These are phyloP conservation scores for Coemansia sp. DNA, from an alignment of 192 early-diverging fungal genomes.

Conservation along the genomic window DNA sequence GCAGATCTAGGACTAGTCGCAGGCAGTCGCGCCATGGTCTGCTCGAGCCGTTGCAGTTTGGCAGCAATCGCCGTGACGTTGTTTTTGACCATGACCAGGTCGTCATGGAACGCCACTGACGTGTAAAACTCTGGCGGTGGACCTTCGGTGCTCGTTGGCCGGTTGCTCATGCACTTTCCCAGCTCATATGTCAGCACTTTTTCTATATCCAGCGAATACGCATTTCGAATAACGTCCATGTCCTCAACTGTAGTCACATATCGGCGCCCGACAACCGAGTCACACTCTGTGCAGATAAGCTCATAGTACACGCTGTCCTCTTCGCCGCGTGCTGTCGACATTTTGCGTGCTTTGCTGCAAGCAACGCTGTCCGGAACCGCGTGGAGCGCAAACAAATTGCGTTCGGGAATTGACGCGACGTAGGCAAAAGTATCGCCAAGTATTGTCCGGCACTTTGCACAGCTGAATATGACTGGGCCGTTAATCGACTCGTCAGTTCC, in stretches of 20 bases:
- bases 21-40: constrained; percentile 17
- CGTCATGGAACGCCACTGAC: constrained; percentile 33
- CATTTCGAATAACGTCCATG: constrained; percentile 34
- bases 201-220: constrained; percentile 39
- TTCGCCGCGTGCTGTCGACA: constrained; percentile 24
- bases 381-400: constrained; percentile 42
- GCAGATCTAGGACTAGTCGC: constrained; percentile 31
- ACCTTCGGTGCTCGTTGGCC: background rate
- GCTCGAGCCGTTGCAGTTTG: constrained; percentile 39
- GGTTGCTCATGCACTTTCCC: constrained; percentile 37
- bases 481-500: constrained; percentile 37
- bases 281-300: constrained; percentile 41
- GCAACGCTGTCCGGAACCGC: constrained; percentile 38
- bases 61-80: constrained; percentile 47
- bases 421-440: constrained; percentile 52
- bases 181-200: constrained; percentile 46
- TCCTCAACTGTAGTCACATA: constrained; percentile 40
- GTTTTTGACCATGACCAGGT: constrained; percentile 33
- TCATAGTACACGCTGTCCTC: constrained; percentile 40
- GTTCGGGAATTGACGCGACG: constrained; percentile 40
- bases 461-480: constrained; percentile 48
- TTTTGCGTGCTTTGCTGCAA: constrained; percentile 24
- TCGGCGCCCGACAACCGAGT: constrained; percentile 25
- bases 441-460: constrained; percentile 49
- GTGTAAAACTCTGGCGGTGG: constrained; percentile 49